Evolutionary conservation across 257 asterid species (phyloP).

Genomic region (Avicennia marina): DNA sequence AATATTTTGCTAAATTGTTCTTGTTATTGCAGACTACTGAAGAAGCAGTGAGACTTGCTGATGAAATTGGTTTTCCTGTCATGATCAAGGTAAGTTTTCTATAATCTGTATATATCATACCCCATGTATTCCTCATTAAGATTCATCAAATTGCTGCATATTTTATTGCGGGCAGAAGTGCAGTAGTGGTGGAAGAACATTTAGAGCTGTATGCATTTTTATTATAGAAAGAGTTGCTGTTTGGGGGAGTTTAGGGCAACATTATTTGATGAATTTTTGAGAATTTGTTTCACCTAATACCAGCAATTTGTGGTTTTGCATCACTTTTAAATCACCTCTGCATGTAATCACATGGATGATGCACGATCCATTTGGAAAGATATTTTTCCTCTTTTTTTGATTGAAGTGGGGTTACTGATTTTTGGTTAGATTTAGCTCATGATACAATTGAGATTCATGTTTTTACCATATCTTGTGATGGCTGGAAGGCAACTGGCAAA

Average conservation of each 20-base stretch:
- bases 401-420: neutral
- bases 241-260: slow-evolving; percentile 8
- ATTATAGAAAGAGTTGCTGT: neutral
- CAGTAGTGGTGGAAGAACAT: neutral
- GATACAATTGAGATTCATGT: neutral
- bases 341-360: neutral
- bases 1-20: neutral
- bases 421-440: neutral
- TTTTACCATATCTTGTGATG: neutral
- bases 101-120: neutral
- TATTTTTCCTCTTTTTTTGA: neutral
- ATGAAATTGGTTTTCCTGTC: slow-evolving; percentile 86
- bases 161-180: slow-evolving; percentile 3
- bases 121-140: too few species aligned
- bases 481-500: neutral
- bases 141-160: neutral
- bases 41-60: slow-evolving; percentile 82
- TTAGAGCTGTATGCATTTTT: slow-evolving; percentile 11
- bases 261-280: neutral
- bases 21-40: slow-evolving; percentile 65
- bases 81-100: slow-evolving; percentile 82
- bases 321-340: neutral
- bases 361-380: neutral
- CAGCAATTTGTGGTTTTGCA: slow-evolving; percentile 1
- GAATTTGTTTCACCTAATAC: slow-evolving; percentile 6